Percentiles rank a stretch among this genome's conserved stretches.
phyloP scores from a whole-genome alignment of 2,329 filamentous ascomycete genomes.

The Torrubiella hemipterigena region DNA sequence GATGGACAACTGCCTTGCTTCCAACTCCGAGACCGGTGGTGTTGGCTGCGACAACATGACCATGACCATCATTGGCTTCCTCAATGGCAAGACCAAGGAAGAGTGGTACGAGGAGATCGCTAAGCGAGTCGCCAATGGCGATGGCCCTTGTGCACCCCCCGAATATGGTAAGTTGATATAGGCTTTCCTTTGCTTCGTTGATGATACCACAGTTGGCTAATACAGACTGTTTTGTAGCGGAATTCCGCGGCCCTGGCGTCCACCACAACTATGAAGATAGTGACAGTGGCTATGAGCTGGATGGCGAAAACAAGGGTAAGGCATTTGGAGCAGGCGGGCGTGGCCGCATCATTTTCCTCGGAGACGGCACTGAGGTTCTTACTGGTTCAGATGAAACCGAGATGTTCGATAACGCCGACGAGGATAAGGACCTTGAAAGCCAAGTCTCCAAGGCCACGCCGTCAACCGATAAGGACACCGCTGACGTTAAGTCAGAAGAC shows the following conservation, averaged over 20 bases:
- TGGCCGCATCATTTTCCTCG: constrained; percentile 86
- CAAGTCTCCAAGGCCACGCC: constrained; percentile 57
- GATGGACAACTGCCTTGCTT: constrained; percentile 99
- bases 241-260: constrained; percentile 73
- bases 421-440: constrained; percentile 75
- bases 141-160: constrained; percentile 94
- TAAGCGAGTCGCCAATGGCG: constrained; percentile 86
- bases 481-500: constrained; percentile 7
- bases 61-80: constrained; percentile 80
- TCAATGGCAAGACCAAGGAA: constrained; percentile 86
- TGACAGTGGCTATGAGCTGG: constrained; percentile 64
- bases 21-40: constrained; percentile 94
- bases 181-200: constrained; percentile 5
- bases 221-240: constrained; percentile 40
- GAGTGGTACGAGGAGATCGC: constrained; percentile 97
- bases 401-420: constrained; percentile 80
- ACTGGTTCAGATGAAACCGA: constrained; percentile 83
- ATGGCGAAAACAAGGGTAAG: constrained; percentile 52
- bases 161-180: constrained; percentile 79
- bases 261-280: constrained; percentile 76
- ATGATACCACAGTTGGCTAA: neutral
- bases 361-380: constrained; percentile 86
- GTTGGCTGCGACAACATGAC: constrained; percentile 99
- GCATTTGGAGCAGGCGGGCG: constrained; percentile 56
- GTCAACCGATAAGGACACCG: constrained; percentile 12